Conservation (phyloP, 106 monocot genomes). For the Dioscorea dumetorum region DNA sequence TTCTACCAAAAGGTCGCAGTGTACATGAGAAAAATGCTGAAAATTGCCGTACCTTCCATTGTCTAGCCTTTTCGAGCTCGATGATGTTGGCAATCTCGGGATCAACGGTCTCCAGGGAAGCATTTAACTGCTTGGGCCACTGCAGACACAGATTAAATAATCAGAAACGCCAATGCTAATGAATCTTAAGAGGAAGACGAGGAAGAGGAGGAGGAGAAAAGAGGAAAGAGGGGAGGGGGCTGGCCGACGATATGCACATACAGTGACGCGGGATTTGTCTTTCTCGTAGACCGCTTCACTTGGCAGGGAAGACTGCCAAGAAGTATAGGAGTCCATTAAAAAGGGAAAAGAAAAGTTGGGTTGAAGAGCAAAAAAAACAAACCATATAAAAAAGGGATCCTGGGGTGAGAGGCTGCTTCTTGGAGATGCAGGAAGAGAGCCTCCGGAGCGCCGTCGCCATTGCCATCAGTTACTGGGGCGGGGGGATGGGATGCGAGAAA, state of each 20-base stretch:
- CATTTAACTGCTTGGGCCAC: slow-evolving; percentile 91
- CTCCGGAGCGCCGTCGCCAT: slow-evolving; percentile 71
- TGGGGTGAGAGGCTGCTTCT: slow-evolving; percentile 7
- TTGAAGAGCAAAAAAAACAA: too few relatives aligned
- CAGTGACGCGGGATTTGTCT: slow-evolving; percentile 45
- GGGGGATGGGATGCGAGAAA: neutral
- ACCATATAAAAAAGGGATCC: slow-evolving; percentile 46
- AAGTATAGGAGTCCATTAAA: neutral
- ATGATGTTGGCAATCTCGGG: slow-evolving; percentile 91
- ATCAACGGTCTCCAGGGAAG: slow-evolving; percentile 75
- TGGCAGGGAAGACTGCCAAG: slow-evolving; percentile 64
- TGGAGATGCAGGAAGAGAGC: slow-evolving; percentile 43
- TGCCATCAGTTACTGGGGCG: slow-evolving; percentile 19
- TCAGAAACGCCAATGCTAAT: neutral
- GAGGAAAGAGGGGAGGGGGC: too few relatives aligned
- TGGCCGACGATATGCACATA: too few relatives aligned
- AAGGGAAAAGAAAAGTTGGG: neutral
- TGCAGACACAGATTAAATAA: slow-evolving; percentile 13
- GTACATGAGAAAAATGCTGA: too few relatives aligned
- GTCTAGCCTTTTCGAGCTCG: slow-evolving; percentile 88
- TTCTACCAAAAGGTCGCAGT: too few relatives aligned
- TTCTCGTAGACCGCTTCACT: slow-evolving; percentile 44
- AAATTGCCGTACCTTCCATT: slow-evolving; percentile 70
- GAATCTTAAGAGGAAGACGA: neutral
- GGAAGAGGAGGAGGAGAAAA: too few relatives aligned